Base-by-base conservation (phyloP, 2,329 filamentous ascomycete genomes). In the Sporothrix pseudoabietina region DNA sequence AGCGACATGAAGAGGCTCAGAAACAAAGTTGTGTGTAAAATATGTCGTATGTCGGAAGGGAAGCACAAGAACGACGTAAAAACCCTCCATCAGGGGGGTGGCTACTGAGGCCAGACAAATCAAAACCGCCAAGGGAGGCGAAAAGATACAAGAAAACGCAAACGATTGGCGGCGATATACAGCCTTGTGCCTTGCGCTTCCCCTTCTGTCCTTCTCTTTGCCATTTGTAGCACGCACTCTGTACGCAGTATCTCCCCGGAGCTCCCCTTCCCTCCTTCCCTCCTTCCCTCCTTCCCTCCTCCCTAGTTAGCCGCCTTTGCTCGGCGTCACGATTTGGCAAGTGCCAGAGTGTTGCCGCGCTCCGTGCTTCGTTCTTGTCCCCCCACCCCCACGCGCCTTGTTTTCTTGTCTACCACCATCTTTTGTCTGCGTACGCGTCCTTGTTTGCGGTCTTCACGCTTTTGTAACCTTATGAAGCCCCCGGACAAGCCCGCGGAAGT, bases 101-200 rank as follows among this genome's bases (percentile, higher is more conserved):
- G 39, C 61, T 47, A 22, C 39, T 66, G 39, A 66, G 61, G 61
- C 61, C 61, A 66, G 30, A 22, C 4, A 47, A 63, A 12, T 22
- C 32, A 63, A 26, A n/a, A 39, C 30, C n/a, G 61, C 61, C 61
- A 66, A 66, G 61, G 61, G 61, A 47, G 61, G 61, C 61, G 22
- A 66, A 66, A 63, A 14, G 30, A 12, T 9, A 63, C 26, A 26
- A 35, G 14, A 39, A 30, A 65, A 30, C 9, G 22, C 52, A 55
- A 55, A 26, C 10, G 4, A 55, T 26, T 26, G 12, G 22, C 22
- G 30, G 14, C 14, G 61, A 65, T 22, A 22, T 65, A 39, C 61
- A 47, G 61, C 61, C 61, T 44, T 63, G 59, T 26, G 35, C 59
- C n/a, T n/a, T n/a, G n/a, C n/a, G n/a, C n/a, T n/a, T n/a, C n/a